phyloP scores from a whole-genome alignment of 345 rosid genomes.

The Euphorbia pulcherrima region DNA sequence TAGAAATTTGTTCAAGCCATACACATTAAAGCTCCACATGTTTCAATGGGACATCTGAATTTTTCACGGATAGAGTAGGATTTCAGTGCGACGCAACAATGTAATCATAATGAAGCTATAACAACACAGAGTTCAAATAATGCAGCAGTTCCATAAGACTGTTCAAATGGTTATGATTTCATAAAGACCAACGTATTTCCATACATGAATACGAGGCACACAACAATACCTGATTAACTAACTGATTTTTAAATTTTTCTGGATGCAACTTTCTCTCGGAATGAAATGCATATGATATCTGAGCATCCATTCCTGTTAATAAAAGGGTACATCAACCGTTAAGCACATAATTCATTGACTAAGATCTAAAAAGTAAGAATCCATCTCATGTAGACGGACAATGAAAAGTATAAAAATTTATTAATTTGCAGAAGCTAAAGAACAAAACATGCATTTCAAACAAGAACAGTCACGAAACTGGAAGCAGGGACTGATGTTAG shows the following conservation, averaged over 20 bases:
- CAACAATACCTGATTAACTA: constrained; percentile 76
- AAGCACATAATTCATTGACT: background rate
- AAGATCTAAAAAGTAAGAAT: background rate
- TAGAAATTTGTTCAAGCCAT: background rate
- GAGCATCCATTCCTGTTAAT: constrained; percentile 90
- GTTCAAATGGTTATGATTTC: background rate
- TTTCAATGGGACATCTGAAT: no score
- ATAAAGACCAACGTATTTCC: background rate
- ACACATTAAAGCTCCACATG: background rate
- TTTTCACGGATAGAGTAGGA: no score
- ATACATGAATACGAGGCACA: background rate
- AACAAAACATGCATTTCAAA: background rate
- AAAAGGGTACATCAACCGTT: constrained; percentile 8
- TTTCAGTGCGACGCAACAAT: background rate
- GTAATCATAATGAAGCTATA: background rate
- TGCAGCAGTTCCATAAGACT: background rate
- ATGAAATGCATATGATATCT: constrained; percentile 38
- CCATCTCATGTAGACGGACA: background rate
- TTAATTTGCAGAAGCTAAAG: constrained; percentile 7
- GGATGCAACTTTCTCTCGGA: constrained; percentile 52
- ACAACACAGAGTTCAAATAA: background rate
- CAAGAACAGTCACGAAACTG: no score
- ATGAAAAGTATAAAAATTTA: background rate
- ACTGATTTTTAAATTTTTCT: constrained; percentile 50
- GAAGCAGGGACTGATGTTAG: no score